Conservation (phyloP, 139 green algal species). For the Coelastrella sp. region DNA sequence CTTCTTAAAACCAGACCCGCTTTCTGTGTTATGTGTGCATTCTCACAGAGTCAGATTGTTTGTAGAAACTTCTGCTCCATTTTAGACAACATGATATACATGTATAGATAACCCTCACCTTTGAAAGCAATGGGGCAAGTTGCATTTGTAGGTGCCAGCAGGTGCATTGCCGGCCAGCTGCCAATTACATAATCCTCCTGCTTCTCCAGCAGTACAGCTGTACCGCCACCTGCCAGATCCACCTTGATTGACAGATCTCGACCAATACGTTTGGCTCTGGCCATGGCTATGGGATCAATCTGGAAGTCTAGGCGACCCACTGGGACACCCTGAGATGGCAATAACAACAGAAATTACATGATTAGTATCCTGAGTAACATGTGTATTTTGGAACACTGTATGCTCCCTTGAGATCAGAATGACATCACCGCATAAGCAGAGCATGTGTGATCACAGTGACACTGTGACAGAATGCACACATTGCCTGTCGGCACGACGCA, state of each 20-base stretch:
- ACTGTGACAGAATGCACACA: no score
- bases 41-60: no score
- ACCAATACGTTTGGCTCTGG: constrained; percentile 51
- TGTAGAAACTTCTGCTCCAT: constrained; percentile 1
- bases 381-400: not conserved
- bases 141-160: constrained; percentile 33
- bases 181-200: constrained; percentile 8
- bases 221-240: not conserved
- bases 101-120: not conserved
- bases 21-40: no score
- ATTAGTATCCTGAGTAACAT: no score
- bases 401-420: no score
- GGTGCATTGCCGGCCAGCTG: constrained; percentile 19
- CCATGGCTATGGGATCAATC: constrained; percentile 12
- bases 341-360: no score
- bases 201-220: not conserved
- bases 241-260: constrained; percentile 54
- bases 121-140: constrained; percentile 34
- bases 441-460: no score
- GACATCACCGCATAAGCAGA: no score
- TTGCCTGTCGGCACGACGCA: no score
- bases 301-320: not conserved
- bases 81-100: no score
- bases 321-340: not conserved
- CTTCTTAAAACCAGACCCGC: not conserved